Conservation (phyloP, 257 asterid genomes). For the Nyctanthes arbortristis region DNA sequence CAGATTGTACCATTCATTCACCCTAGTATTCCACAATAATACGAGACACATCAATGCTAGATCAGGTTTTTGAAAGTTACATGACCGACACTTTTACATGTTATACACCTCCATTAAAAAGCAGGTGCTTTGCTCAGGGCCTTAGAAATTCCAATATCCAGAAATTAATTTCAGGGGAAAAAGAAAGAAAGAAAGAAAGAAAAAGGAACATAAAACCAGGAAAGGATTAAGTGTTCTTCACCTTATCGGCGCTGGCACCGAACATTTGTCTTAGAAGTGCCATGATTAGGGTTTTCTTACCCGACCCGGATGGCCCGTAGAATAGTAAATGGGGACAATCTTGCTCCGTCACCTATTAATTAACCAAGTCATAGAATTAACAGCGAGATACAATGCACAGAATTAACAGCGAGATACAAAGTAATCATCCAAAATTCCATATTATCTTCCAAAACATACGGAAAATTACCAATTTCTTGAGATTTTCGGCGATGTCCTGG, state of each 20-base stretch:
- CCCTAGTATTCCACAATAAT: neutral
- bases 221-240: conserved; percentile 19
- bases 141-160: neutral
- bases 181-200: too few relatives aligned
- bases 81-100: too few relatives aligned
- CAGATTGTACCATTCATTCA: neutral
- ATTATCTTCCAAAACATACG: neutral
- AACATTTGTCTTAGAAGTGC: conserved; percentile 92
- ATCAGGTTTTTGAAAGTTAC: neutral
- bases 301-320: conserved; percentile 96
- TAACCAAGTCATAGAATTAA: conserved; percentile 6
- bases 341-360: conserved; percentile 74
- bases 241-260: conserved; percentile 95
- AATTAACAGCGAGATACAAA: neutral
- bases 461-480: conserved; percentile 71
- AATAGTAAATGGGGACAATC: conserved; percentile 96
- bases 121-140: neutral
- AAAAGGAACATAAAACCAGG: neutral
- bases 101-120: neutral
- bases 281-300: conserved; percentile 96
- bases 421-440: conserved; percentile 12
- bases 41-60: neutral
- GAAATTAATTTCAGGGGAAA: too few relatives aligned
- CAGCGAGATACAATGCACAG: neutral
- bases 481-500: conserved; percentile 82